Conservation (phyloP, 2,329 filamentous ascomycete species). For the Microdochium bolleyi region DNA sequence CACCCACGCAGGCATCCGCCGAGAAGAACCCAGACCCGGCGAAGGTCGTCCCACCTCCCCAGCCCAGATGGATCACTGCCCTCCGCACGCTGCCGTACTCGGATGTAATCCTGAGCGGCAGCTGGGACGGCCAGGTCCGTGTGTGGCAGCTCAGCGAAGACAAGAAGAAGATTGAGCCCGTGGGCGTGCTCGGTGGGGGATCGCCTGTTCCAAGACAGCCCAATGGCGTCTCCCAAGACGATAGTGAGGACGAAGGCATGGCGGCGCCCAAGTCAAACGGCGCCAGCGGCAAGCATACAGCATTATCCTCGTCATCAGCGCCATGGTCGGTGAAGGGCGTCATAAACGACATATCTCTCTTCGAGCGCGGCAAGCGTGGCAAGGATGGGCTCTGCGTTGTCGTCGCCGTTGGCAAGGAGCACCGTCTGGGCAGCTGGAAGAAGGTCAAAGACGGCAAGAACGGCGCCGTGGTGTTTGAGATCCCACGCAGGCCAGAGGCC, state of each 20-base stretch:
- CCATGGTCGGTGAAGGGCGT: constrained; percentile 55
- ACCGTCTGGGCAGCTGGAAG: constrained; percentile 79
- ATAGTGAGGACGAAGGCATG: constrained; percentile 6
- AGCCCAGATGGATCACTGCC: constrained; percentile 86
- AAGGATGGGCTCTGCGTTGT: constrained; percentile 75
- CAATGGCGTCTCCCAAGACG: constrained; percentile 8
- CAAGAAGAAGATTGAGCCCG: constrained; percentile 65
- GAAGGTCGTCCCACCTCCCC: constrained; percentile 51
- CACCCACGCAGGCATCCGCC: constrained; percentile 64
- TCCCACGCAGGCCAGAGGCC: constrained; percentile 37
- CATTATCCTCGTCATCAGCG: neutral
- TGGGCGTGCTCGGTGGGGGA: constrained; percentile 55
- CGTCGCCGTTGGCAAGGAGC: constrained; percentile 80
- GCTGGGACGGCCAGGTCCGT: constrained; percentile 85
- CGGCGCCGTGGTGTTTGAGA: constrained; percentile 81
- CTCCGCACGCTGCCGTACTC: constrained; percentile 81
- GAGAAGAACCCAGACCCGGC: constrained; percentile 51
- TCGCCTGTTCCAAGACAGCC: constrained; percentile 9
- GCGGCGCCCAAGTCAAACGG: constrained; percentile 9
- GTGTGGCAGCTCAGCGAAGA: constrained; percentile 82
- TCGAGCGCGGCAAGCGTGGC: constrained; percentile 74
- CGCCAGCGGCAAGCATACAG: constrained; percentile 6
- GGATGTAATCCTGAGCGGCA: constrained; percentile 82
- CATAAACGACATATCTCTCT: constrained; percentile 81
- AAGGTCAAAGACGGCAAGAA: constrained; percentile 59